Conservation (phyloP, 1,284 basidiomycete genomes). For the Ustilago curta region DNA sequence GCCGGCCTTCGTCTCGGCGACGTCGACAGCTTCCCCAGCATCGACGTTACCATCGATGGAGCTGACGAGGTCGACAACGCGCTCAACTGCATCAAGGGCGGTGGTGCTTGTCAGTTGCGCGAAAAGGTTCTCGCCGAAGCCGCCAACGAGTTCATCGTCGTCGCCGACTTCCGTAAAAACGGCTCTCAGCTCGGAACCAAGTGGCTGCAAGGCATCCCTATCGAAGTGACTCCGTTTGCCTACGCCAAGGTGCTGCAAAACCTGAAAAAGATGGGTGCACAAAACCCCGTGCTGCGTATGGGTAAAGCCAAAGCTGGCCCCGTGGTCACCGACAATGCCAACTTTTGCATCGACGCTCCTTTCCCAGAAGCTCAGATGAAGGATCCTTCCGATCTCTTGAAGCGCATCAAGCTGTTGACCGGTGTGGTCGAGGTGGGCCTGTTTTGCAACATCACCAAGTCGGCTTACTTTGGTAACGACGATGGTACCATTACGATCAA, state of each 20-base stretch:
- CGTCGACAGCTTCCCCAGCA: conserved; percentile 77
- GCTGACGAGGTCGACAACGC: conserved; percentile 92
- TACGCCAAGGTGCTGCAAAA: conserved; percentile 78
- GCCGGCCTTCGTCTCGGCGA: conserved; percentile 85
- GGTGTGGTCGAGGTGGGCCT: conserved; percentile 97
- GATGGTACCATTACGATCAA: conserved; percentile 63
- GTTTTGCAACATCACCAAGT: conserved; percentile 90
- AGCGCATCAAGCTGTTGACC: conserved; percentile 72
- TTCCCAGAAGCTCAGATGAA: conserved; percentile 62
- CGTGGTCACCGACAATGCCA: conserved; percentile 88
- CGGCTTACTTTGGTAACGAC: conserved; percentile 93
- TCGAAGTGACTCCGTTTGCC: conserved; percentile 96
- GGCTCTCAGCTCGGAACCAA: conserved; percentile 80
- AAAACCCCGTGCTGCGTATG: conserved; percentile 60
- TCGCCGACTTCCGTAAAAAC: conserved; percentile 93
- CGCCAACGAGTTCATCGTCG: conserved; percentile 87
- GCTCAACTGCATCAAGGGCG: conserved; percentile 96
- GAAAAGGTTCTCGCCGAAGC: conserved; percentile 97
- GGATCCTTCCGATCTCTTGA: conserved; percentile 57
- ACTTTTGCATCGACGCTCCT: conserved; percentile 66
- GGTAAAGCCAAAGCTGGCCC: conserved; percentile 81
- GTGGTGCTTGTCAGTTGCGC: conserved; percentile 93
- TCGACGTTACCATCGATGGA: conserved; percentile 97
- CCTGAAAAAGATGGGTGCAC: conserved; percentile 60
- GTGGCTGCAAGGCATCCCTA: conserved; percentile 88